Percentiles rank a stretch among this genome's conserved stretches.
Conservation (phyloP, 306 rosid genomes). For the Fagus sylvatica region DNA sequence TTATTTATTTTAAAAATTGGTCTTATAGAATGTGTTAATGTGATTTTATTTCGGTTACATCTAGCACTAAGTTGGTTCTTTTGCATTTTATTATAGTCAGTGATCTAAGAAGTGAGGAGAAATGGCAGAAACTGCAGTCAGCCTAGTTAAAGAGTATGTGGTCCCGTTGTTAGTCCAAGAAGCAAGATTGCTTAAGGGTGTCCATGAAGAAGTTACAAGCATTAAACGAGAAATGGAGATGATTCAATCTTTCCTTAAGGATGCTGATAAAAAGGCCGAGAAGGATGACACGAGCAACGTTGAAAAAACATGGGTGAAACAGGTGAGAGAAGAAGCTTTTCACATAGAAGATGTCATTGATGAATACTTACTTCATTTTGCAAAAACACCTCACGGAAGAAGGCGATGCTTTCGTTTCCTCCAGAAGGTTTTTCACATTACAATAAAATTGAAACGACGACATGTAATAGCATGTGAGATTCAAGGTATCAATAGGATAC, state of each 20-base stretch:
- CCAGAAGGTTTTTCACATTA: neutral
- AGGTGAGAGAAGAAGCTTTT: neutral
- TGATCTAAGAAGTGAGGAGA: neutral
- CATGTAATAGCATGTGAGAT: neutral
- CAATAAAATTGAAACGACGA: neutral
- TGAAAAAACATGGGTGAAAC: slow-evolving; percentile 2
- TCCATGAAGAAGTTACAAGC: neutral
- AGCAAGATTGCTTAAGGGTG: neutral
- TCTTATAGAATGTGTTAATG: too few species aligned
- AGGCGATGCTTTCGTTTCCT: neutral
- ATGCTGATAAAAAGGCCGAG: neutral
- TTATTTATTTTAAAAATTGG: too few species aligned
- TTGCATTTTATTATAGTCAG: too few species aligned
- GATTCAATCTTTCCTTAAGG: neutral
- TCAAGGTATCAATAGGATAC: neutral
- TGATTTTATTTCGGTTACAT: too few species aligned
- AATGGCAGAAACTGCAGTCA: neutral
- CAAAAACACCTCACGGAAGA: neutral
- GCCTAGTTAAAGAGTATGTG: neutral
- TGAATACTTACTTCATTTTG: neutral
- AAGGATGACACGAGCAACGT: neutral
- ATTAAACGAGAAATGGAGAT: neutral
- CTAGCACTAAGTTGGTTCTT: too few species aligned
- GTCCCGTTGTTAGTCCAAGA: neutral
- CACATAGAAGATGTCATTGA: slow-evolving; percentile 14